These are phyloP conservation scores for Meyerozyma athensensis DNA, from an alignment of 1,139 yeast species.

Conservation along the genomic window DNA sequence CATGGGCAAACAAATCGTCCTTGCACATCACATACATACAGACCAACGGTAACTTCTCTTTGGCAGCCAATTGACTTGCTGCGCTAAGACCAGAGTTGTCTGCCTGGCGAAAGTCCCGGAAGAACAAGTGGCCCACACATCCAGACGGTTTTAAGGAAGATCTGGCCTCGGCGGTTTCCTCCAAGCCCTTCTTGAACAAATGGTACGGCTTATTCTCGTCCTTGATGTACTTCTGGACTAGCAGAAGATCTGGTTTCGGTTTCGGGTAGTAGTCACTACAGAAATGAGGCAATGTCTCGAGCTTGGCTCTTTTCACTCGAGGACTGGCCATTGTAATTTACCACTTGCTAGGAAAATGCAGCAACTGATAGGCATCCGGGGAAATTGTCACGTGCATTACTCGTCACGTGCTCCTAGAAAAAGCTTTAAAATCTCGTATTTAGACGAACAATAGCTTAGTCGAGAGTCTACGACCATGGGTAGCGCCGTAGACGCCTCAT, in stretches of 20 bases:
- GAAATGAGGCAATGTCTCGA: slow-evolving; percentile 13
- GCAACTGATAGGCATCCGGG: too few relatives aligned
- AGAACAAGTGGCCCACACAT: slow-evolving; percentile 9
- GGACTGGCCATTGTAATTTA: slow-evolving; percentile 5
- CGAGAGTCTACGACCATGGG: too few relatives aligned
- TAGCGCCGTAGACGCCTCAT: too few relatives aligned
- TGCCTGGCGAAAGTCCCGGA: slow-evolving; percentile 11
- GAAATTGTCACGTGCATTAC: too few relatives aligned
- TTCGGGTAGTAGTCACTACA: slow-evolving; percentile 15
- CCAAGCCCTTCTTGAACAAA: slow-evolving; percentile 7
- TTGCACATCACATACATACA: slow-evolving; percentile 38
- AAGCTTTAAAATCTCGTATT: too few relatives aligned
- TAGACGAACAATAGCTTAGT: too few relatives aligned
- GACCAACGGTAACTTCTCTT: slow-evolving; percentile 9
- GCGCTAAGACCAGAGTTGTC: slow-evolving; percentile 11
- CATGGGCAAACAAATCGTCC: slow-evolving; percentile 37
- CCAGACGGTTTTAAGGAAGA: background rate
- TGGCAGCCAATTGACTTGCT: slow-evolving; percentile 7
- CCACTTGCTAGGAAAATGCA: too few relatives aligned
- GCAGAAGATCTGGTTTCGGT: slow-evolving; percentile 7
- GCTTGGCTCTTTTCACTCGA: slow-evolving; percentile 12
- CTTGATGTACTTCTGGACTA: slow-evolving; percentile 15
- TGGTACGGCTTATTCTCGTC: slow-evolving; percentile 23
- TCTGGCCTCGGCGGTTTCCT: background rate
- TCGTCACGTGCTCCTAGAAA: too few relatives aligned